A percentile compares a stretch with the other conserved stretches of the same genome.
Evolutionary conservation across 2,329 filamentous ascomycete species (phyloP).

Genomic region (Blastomyces parvus): DNA sequence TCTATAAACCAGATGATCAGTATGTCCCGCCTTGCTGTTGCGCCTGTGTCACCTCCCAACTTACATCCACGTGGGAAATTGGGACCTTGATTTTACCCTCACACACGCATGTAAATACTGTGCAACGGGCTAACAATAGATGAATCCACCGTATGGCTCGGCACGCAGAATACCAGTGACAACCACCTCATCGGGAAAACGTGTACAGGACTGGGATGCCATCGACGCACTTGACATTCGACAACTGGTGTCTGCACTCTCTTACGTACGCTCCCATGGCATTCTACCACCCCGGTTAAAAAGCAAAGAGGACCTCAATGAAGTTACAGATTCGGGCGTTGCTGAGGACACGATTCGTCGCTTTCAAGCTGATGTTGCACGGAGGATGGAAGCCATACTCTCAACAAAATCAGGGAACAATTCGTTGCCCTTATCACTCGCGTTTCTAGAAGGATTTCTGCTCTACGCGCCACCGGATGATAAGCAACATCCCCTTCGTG

Average conservation of each 20-base stretch:
- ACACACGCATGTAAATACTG: background rate
- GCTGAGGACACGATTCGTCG: conserved; percentile 19
- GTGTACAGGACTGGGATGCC: conserved; percentile 85
- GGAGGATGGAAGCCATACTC: conserved; percentile 14
- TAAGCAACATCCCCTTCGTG: conserved; percentile 21
- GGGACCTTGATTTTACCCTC: background rate
- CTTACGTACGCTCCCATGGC: conserved; percentile 61
- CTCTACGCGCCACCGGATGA: conserved; percentile 52
- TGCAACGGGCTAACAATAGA: background rate
- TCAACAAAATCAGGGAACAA: background rate
- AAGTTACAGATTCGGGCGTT: conserved; percentile 37
- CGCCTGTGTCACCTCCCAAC: background rate
- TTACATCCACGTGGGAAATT: too few relatives aligned
- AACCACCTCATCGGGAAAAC: conserved; percentile 42
- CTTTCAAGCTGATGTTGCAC: conserved; percentile 21
- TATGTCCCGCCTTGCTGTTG: conserved; percentile 30
- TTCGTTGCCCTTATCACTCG: conserved; percentile 38
- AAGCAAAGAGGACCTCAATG: conserved; percentile 52
- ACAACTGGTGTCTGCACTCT: conserved; percentile 56
- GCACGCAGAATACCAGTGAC: conserved; percentile 34
- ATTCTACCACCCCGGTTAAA: conserved; percentile 39
- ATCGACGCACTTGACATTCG: conserved; percentile 64
- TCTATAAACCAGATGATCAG: conserved; percentile 73
- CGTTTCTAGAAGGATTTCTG: conserved; percentile 80
- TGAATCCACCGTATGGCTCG: background rate